Conservation (phyloP, 768 basidiomycete species). For the Sarcodon sp. region DNA sequence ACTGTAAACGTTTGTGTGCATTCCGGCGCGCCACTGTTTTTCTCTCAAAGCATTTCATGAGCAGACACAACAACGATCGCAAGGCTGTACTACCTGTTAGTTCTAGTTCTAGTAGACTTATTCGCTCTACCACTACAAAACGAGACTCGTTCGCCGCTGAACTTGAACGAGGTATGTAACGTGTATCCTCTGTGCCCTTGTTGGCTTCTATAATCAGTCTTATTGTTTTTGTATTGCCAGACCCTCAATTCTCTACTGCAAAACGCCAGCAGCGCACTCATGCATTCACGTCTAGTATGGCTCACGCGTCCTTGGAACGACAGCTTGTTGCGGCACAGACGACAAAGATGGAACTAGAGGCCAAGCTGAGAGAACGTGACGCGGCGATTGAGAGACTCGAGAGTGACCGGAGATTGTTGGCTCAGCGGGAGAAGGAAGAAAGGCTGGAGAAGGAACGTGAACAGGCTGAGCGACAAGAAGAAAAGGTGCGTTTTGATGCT, state of each 20-base stretch:
- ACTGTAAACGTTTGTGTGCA: too few relatives aligned
- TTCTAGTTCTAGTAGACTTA: not conserved
- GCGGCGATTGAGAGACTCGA: constrained; percentile 51
- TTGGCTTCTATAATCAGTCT: not conserved
- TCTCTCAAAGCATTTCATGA: too few relatives aligned
- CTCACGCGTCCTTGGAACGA: constrained; percentile 55
- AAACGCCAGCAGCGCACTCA: constrained; percentile 59
- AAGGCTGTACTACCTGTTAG: too few relatives aligned
- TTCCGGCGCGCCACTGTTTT: too few relatives aligned
- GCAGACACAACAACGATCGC: too few relatives aligned
- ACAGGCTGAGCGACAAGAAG: constrained; percentile 32
- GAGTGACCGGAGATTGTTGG: constrained; percentile 53
- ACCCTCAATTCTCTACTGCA: constrained; percentile 51
- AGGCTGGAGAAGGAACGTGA: constrained; percentile 54
- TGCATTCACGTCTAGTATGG: constrained; percentile 46
- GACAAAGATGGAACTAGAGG: constrained; percentile 50
- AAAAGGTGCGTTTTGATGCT: constrained; percentile 35
- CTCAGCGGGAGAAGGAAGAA: constrained; percentile 58
- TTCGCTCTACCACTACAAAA: constrained; percentile 29
- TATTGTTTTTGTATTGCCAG: constrained; percentile 18
- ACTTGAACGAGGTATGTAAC: constrained; percentile 41
- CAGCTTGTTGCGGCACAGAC: constrained; percentile 51
- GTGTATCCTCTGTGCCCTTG: not conserved
- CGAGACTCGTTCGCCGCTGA: constrained; percentile 58
- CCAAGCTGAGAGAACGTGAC: constrained; percentile 56